Base-by-base conservation (phyloP, 2,329 filamentous ascomycete species). In the Botryotinia convoluta region DNA sequence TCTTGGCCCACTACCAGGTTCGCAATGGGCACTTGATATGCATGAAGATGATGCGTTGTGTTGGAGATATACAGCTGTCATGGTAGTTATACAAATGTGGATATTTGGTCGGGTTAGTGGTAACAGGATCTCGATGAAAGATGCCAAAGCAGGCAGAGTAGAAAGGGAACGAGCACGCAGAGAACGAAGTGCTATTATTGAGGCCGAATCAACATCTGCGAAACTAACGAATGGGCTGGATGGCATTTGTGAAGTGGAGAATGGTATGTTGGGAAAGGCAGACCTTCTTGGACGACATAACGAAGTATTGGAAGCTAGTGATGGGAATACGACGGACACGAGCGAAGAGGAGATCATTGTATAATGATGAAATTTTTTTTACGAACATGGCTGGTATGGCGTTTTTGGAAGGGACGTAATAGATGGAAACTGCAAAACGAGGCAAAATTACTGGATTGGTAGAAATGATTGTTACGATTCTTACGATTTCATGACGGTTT, bases 1-100 rank as follows among this genome's bases (percentile, higher is more conserved):
- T 67, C 74, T 80, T 29, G 77, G 79, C 26, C 78, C 81, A 67
- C 48, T 80, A 60, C 75, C 81, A 71, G 77, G 79, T 73, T 75
- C 78, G 29, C 74, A 75, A 71, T 76, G 79, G 65, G 79, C 81
- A 73, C 73, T 83, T 39, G 82, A 84, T 72, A 78, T 83, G 69
- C 82, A 84, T 72, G 77, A 78, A 29, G 77, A 81, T 67, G 80
- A 83, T 44, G 76, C 77, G 20, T 73, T 83, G n/a, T 83, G 82
- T 72, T 83, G 81, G 81, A 77, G 78, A 54, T 84, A 83, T 73
- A 83, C 82, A 32, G 75, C 78, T 18, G 69, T 83, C 64, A 83
- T 84, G 80, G 82, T 84, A 10, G 73, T 80, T 16, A 73, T 82
- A 14, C 82, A 84, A 69, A 73, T 83, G 42, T 74, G 81, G 32